Conservation (phyloP, 805 yeast genomes). For the Cyberlindnera japonica region DNA sequence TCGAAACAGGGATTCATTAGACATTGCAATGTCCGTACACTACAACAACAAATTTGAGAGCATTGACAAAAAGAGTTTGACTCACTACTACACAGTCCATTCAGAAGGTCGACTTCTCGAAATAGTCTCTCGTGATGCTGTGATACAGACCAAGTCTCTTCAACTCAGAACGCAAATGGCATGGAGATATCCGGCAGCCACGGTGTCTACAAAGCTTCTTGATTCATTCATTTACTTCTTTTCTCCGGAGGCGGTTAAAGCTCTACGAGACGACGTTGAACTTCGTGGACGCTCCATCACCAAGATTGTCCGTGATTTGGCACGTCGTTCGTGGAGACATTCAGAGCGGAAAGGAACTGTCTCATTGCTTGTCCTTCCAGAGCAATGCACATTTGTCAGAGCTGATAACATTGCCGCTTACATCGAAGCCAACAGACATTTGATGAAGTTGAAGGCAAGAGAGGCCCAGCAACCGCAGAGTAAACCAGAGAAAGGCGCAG, state of each 20-base stretch:
- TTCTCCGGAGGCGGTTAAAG: conserved; percentile 46
- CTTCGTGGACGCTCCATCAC: conserved; percentile 44
- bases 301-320: conserved; percentile 78
- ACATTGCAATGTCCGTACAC: conserved; percentile 71
- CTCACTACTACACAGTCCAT: conserved; percentile 65
- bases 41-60: conserved; percentile 72
- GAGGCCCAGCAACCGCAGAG: conserved; percentile 19
- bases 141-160: conserved; percentile 67
- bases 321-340: conserved; percentile 91
- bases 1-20: conserved; percentile 63
- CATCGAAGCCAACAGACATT: conserved; percentile 83
- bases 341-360: conserved; percentile 53
- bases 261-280: conserved; percentile 39
- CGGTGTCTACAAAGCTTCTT: conserved; percentile 71
- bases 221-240: conserved; percentile 73
- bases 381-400: conserved; percentile 66
- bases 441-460: conserved; percentile 63
- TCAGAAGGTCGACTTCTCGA: conserved; percentile 64
- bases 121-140: conserved; percentile 61
- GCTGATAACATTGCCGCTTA: conserved; percentile 75
- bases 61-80: conserved; percentile 72
- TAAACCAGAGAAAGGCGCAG: conserved; percentile 47
- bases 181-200: conserved; percentile 81
- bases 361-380: conserved; percentile 68
- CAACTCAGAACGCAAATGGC: conserved; percentile 80